Base-by-base conservation (phyloP, 352 stramenopile genomes). In the Phytopythium boreale region DNA sequence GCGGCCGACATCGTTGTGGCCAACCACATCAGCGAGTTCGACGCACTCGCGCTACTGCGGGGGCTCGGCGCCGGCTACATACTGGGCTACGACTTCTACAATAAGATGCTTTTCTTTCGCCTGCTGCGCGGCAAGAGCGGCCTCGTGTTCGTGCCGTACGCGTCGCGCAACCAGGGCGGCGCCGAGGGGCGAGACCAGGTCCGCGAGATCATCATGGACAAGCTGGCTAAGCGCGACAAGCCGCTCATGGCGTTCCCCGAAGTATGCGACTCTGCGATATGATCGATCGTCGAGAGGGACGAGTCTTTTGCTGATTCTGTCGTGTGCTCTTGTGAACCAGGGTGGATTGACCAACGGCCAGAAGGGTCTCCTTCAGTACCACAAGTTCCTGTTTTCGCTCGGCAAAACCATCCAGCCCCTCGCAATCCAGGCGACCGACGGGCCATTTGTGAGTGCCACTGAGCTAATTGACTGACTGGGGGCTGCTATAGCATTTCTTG, bases 71-170 rank as follows among this genome's bases (percentile, higher is more conserved):
- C 82, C 7, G 73, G 74, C 14, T 82, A 89, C 56, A 69, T 89
- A 24, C 71, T 92, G 50, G 82, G 82, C 49, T 92, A 92, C 74
- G 82, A 89, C n/a, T 89, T 92, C n/a, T 92, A 90, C 77, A 86
- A 92, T 67, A 83, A 83, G 37, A 86, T 89, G 79, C 64, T 92
- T 20, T 84, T 90, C 41, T 89, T 89, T 68, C 72, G 74, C 37
- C 63, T 90, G 41, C 63, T 90, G 15, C 73, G 79, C 11, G 79
- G 89, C 61, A 87, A 82, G 39, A 77, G 78, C 52, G 82, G 82
- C 15, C 63, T 89, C 27, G 72, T 92, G 12, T 92, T 88, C 55
- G 82, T 89, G 31, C 82, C 82, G 9, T 88, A 89, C 68, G 71
- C 62, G n/a, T 92, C 82, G 9, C 74, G 82, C 20, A 77, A 78